Evolutionary conservation across 2,329 filamentous ascomycete species (phyloP).

Genomic region (Aspergillus intermedius): DNA sequence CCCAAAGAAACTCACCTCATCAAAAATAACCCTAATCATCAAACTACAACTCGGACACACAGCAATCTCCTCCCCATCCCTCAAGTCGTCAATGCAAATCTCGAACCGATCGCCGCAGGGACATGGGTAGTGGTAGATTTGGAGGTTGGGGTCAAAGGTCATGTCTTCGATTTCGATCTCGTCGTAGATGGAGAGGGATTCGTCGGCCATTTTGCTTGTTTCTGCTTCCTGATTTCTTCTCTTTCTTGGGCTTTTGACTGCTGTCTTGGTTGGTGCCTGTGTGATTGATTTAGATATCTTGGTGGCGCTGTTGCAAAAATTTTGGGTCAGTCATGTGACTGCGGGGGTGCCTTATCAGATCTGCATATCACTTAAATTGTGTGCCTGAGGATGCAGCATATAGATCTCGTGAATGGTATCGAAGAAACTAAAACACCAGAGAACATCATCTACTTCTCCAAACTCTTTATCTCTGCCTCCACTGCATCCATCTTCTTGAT

Average conservation of each 20-base stretch:
- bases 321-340: conserved; percentile 27
- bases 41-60: conserved; percentile 95
- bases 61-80: conserved; percentile 88
- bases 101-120: conserved; percentile 96
- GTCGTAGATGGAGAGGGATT: conserved; percentile 76
- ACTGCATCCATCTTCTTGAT: conserved; percentile 33
- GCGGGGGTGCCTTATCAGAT: conserved; percentile 8
- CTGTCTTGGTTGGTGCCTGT: neutral
- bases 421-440: neutral
- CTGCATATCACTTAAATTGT: conserved; percentile 1
- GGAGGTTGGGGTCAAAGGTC: conserved; percentile 74
- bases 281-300: conserved; percentile 2
- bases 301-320: conserved; percentile 16
- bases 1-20: conserved; percentile 54
- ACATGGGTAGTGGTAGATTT: conserved; percentile 94
- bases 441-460: conserved; percentile 10
- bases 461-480: conserved; percentile 20
- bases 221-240: neutral
- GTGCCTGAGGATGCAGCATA: neutral
- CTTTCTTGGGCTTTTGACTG: neutral
- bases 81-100: conserved; percentile 75
- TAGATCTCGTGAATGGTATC: conserved; percentile 5
- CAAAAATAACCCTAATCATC: conserved; percentile 93
- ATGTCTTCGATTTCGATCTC: conserved; percentile 99
- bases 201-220: conserved; percentile 50